Conservation (phyloP, 1,284 basidiomycete genomes). For the Ceratobasidium sp. region DNA sequence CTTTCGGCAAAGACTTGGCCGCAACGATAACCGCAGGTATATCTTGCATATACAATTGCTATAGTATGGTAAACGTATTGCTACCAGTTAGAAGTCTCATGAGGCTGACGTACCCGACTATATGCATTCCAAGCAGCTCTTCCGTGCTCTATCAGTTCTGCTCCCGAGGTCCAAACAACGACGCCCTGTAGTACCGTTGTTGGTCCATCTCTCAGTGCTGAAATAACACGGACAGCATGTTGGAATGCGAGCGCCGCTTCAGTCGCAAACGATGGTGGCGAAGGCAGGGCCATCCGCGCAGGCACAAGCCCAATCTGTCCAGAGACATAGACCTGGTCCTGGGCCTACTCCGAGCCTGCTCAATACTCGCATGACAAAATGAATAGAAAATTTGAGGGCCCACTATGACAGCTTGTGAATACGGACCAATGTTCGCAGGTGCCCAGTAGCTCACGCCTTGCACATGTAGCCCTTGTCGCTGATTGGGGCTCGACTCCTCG, state of each 20-base stretch:
- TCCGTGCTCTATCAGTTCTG: constrained; percentile 58
- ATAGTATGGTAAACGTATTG: constrained; percentile 39
- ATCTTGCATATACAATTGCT: constrained; percentile 46
- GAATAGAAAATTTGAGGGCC: constrained; percentile 51
- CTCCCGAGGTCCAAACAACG: constrained; percentile 72
- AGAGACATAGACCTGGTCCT: constrained; percentile 83
- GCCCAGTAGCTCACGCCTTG: constrained; percentile 98
- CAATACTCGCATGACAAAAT: constrained; percentile 27
- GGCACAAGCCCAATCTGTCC: constrained; percentile 96
- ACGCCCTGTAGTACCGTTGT: constrained; percentile 72
- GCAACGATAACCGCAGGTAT: constrained; percentile 72
- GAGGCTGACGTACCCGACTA: constrained; percentile 51
- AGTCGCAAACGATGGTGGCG: constrained; percentile 63
- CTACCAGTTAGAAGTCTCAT: no score
- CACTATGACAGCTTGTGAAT: constrained; percentile 91
- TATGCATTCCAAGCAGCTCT: constrained; percentile 58
- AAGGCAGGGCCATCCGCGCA: constrained; percentile 73
- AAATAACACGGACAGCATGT: constrained; percentile 77
- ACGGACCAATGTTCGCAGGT: constrained; percentile 98
- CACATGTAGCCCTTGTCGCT: constrained; percentile 86
- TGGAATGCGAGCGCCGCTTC: constrained; percentile 84
- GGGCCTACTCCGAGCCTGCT: constrained; percentile 61
- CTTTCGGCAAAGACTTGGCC: constrained; percentile 79
- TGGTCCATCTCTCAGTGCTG: constrained; percentile 65
- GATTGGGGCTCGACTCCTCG: constrained; percentile 54